These are phyloP conservation scores for Inonotus obliquus DNA, from an alignment of 1,284 basidiomycete species.

Conservation along the genomic window DNA sequence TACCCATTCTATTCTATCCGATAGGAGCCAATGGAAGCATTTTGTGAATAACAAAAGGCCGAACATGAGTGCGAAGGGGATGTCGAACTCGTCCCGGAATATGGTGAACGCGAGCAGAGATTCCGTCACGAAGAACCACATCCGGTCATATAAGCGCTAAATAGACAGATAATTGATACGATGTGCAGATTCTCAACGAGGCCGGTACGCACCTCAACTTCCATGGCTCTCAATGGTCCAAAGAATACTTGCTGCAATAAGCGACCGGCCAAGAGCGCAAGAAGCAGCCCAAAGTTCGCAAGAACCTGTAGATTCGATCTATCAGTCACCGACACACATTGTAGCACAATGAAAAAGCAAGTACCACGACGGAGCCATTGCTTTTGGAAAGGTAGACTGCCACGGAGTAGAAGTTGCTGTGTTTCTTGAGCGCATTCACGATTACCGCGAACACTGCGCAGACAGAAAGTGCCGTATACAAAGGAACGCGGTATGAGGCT, in stretches of 20 bases:
- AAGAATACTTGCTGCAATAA: slow-evolving; percentile 88
- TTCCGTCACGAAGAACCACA: slow-evolving; percentile 98
- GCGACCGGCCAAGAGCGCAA: slow-evolving; percentile 74
- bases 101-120: slow-evolving; percentile 94
- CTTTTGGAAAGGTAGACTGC: slow-evolving; percentile 90
- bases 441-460: slow-evolving; percentile 70
- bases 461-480: slow-evolving; percentile 69
- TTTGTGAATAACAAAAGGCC: slow-evolving; percentile 91
- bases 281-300: slow-evolving; percentile 87
- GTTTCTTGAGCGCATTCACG: slow-evolving; percentile 73
- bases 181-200: background rate
- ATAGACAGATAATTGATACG: background rate
- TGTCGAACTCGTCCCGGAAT: slow-evolving; percentile 91
- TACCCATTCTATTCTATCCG: slow-evolving; percentile 94
- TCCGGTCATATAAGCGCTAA: slow-evolving; percentile 89
- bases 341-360: slow-evolving; percentile 25
- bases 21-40: slow-evolving; percentile 96
- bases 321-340: too few relatives aligned
- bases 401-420: slow-evolving; percentile 94
- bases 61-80: slow-evolving; percentile 91
- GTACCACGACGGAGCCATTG: slow-evolving; percentile 82
- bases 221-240: slow-evolving; percentile 81
- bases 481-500: slow-evolving; percentile 56
- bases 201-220: slow-evolving; percentile 74
- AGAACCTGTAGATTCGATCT: slow-evolving; percentile 60